Base-by-base conservation (phyloP, 2,329 filamentous ascomycete genomes). In the Dothistroma septosporum region DNA sequence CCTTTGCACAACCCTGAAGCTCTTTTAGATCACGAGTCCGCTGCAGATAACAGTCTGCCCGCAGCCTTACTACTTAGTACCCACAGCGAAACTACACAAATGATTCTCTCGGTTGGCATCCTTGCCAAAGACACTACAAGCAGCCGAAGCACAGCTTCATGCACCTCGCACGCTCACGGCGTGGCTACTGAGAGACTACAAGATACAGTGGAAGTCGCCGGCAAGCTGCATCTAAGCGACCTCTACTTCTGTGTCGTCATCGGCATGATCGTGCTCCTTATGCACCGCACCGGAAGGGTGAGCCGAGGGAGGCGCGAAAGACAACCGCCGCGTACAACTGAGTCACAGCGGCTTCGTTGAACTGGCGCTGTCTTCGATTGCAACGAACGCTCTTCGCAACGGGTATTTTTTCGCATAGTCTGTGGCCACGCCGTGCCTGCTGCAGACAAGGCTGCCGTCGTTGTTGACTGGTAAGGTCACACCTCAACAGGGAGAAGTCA, bases 221-320 rank as follows among this genome's bases (percentile, higher is more conserved):
- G 47, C 46, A 61, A 67, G 9, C 64, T 65, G 54, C 64, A 70
- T 9, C 57, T 76, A n/a, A 71, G 74, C 1, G 66, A 67, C 46
- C 50, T 64, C 1, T 72, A 70, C 55, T 67, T 72, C 28, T 72
- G 70, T 58, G 62, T 72, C 19, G 56, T 69, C 19, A 66, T 71
- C 59, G 69, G 69, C 3, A 64, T 67, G 2, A 66, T 71, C 1
- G 47, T 69, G 14, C 41, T 44, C 8, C 8, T n/a, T 44, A 16
- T 44, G 41, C 47, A 28, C 47, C 24, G 47, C 19, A 28, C 47
- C 14, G 47, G 22, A 21, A 11, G 19, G 12, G 9, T 50, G 19
- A 50, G 47, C 19, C 28, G 47, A 21, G 21, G 9, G 47, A 28
- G 21, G 28, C 28, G 19, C 4, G n/a, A 19, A 50, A 28, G 21